A percentile compares a stretch with the other conserved stretches of the same genome.
Evolutionary conservation across 768 basidiomycete species (phyloP).

Genomic region (Lactifluus pinguis): DNA sequence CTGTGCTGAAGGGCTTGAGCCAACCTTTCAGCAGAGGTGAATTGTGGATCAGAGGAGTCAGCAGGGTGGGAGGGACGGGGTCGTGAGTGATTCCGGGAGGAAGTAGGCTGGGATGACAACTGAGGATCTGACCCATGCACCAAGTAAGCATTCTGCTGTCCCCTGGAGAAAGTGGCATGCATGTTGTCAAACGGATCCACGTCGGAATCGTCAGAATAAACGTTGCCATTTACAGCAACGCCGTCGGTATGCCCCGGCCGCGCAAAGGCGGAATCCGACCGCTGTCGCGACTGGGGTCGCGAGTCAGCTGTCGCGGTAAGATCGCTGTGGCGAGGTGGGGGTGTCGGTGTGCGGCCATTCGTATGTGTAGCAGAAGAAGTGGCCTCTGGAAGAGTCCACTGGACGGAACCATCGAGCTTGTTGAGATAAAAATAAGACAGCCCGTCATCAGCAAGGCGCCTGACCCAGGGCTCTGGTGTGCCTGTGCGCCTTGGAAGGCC

Average conservation of each 20-base stretch:
- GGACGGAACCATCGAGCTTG: slow-evolving; percentile 53
- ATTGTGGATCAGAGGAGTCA: slow-evolving; percentile 28
- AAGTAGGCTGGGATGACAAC: neutral
- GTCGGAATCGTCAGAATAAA: slow-evolving; percentile 76
- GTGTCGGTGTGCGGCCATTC: slow-evolving; percentile 4
- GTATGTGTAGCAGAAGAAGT: slow-evolving; percentile 3
- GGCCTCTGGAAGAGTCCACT: slow-evolving; percentile 58
- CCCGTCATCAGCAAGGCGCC: slow-evolving; percentile 74
- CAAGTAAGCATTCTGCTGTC: neutral
- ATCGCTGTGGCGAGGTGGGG: neutral
- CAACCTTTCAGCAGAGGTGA: slow-evolving; percentile 59
- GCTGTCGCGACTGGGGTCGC: slow-evolving; percentile 20
- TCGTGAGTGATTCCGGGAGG: neutral
- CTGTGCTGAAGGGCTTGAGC: slow-evolving; percentile 57
- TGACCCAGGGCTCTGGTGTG: slow-evolving; percentile 77
- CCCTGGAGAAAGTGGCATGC: slow-evolving; percentile 15
- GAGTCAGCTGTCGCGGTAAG: neutral
- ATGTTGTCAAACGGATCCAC: slow-evolving; percentile 41
- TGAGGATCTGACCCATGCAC: neutral
- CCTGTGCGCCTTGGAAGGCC: slow-evolving; percentile 49
- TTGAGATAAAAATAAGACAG: slow-evolving; percentile 75
- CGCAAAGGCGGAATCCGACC: slow-evolving; percentile 29
- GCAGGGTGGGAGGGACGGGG: neutral
- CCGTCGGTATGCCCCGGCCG: slow-evolving; percentile 26
- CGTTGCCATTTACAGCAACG: slow-evolving; percentile 42